Evolutionary conservation across 192 early-diverging fungal genomes (phyloP), one percentile per base, ranked within the genome.

Genomic region (Funneliformis geosporum): DNA sequence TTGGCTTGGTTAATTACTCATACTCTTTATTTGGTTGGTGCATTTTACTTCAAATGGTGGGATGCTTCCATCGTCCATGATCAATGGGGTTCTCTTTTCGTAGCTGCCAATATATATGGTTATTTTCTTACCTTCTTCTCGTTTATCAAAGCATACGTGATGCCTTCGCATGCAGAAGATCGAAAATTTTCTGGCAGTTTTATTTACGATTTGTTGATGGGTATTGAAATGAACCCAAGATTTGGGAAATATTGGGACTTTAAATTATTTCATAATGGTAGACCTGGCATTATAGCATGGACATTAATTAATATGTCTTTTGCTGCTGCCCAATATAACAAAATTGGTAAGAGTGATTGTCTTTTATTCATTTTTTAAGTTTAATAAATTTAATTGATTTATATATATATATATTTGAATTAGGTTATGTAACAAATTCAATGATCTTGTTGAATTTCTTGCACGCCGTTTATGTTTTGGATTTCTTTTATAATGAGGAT

Each of bases 231-330:
- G 82, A 95, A 95, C 86, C 94, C 93, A 47, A 86, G 94, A 39
- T 78, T 93, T 75, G 94, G 94, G 59, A 84, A 93, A 82, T 82
- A 84, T 69, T 94, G 90, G 78, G 94, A 95, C 84, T 95, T 94
- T 82, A 95, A 95, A 84, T 86, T 95, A 8, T 95, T 94, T 84
- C 92, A 93, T 85, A 94, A 94, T 76, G 94, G 94, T 40, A 88
- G 94, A 38, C 94, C 92, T 43, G 94, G 94, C 73, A 95, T 95
- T 69, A 88, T 95, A n/a, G 93, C 92, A 33, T 95, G 94, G 94
- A 94, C 94, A 27, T 83, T 95, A 80, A 94, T 95, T 79, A 88
- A 93, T 82, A 79, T 90, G 44, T 92, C 91, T 33, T 94, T 94
- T 85, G 91, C 93, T 14, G 91, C 87, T 66, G 92, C 92, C 18